These are phyloP conservation scores for Microsporum canis DNA, from an alignment of 2,329 filamentous ascomycete genomes.

Conservation along the genomic window DNA sequence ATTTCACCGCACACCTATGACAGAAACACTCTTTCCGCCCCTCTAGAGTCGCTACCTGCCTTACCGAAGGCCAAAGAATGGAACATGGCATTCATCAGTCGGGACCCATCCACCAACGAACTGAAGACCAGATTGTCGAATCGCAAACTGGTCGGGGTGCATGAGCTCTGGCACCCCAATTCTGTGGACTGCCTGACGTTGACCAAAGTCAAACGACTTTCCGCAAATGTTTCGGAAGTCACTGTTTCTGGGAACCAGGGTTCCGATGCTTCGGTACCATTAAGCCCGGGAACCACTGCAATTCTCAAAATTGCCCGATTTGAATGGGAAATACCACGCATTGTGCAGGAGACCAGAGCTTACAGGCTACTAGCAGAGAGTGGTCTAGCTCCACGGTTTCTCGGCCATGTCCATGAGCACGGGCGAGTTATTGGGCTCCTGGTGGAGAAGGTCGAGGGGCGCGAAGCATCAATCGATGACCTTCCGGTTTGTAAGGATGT, in stretches of 20 bases:
- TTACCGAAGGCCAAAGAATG: background rate
- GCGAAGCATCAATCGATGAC: background rate
- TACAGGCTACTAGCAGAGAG: background rate
- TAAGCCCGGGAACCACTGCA: background rate
- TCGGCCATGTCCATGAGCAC: slow-evolving; percentile 4
- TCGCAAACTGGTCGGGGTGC: background rate
- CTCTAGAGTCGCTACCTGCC: background rate
- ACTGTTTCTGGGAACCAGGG: background rate
- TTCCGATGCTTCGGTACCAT: background rate
- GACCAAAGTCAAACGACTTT: background rate
- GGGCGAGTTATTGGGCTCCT: slow-evolving; percentile 5
- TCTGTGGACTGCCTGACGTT: background rate
- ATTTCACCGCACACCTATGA: background rate
- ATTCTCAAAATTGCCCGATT: background rate
- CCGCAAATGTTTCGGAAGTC: background rate
- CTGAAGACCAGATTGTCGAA: background rate
- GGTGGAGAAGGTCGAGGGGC: background rate
- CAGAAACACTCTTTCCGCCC: background rate
- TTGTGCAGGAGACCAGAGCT: background rate
- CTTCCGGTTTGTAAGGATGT: background rate
- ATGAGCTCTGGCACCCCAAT: background rate
- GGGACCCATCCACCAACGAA: background rate
- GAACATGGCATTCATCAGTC: background rate
- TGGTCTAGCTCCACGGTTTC: background rate
- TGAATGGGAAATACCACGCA: background rate